phyloP scores from a whole-genome alignment of 2,329 filamentous ascomycete genomes.

The Colletotrichum liaoningense region DNA sequence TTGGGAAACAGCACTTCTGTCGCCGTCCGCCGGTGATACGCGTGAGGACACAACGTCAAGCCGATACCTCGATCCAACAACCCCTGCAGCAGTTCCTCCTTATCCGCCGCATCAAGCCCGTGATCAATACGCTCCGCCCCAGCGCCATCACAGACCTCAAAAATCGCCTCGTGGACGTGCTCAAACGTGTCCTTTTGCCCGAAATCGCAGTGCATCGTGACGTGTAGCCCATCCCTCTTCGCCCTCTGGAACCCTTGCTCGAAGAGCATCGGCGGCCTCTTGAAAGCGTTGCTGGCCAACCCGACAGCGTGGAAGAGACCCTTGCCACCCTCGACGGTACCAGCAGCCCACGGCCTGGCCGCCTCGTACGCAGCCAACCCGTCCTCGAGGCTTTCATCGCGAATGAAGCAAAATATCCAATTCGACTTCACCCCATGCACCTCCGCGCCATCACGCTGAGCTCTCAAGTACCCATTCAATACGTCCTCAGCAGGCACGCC shows the following conservation, averaged over 20 bases:
- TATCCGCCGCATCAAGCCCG: conserved; percentile 73
- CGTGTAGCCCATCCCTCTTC: conserved; percentile 52
- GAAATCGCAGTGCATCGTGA: conserved; percentile 64
- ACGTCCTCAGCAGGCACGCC: conserved; percentile 73
- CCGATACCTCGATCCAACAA: conserved; percentile 69
- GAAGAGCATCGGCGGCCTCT: conserved; percentile 57
- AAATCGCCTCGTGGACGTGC: conserved; percentile 52
- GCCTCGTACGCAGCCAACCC: conserved; percentile 51
- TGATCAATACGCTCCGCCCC: conserved; percentile 78
- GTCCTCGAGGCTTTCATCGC: conserved; percentile 51
- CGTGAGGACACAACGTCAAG: conserved; percentile 76
- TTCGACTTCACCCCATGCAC: conserved; percentile 44
- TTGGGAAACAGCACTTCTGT: conserved; percentile 56
- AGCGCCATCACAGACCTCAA: conserved; percentile 43
- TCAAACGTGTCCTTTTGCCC: conserved; percentile 59
- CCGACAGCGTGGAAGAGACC: conserved; percentile 58
- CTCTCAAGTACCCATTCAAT: conserved; percentile 64
- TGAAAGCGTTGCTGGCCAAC: conserved; percentile 58
- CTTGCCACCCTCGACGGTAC: conserved; percentile 41
- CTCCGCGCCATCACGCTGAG: conserved; percentile 43
- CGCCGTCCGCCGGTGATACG: conserved; percentile 54
- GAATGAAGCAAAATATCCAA: conserved; percentile 57
- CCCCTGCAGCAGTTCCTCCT: conserved; percentile 67
- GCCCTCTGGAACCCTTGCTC: conserved; percentile 51
- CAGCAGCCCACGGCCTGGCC: conserved; percentile 50